phyloP scores from a whole-genome alignment of 23 red algal species.

The Gracilaria gracilis region DNA sequence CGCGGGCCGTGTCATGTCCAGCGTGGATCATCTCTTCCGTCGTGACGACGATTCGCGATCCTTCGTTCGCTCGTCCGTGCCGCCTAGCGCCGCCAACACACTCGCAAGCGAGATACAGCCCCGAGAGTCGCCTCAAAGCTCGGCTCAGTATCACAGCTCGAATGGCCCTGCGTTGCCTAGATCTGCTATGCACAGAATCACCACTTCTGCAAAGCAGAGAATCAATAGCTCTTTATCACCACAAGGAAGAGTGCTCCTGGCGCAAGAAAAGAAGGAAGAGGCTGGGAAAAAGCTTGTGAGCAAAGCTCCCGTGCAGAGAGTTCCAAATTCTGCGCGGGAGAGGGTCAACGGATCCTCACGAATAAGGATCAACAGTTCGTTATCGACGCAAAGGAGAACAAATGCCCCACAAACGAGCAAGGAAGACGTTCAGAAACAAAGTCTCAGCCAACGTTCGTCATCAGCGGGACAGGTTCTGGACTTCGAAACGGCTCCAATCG shows the following conservation, averaged over 20 bases:
- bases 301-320: no score
- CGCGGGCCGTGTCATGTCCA: conserved; percentile 38
- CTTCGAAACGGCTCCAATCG: background rate
- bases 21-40: conserved; percentile 45
- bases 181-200: background rate
- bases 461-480: background rate
- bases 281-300: no score
- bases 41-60: conserved; percentile 2
- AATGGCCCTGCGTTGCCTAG: background rate
- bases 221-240: background rate
- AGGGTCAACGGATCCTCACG: no score
- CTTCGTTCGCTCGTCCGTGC: background rate
- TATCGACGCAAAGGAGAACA: background rate
- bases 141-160: background rate
- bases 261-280: no score
- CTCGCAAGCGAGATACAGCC: background rate
- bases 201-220: background rate
- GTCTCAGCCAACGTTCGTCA: conserved; percentile 6
- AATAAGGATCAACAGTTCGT: no score
- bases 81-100: background rate
- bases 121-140: background rate
- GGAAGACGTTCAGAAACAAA: background rate
- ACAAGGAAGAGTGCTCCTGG: no score
- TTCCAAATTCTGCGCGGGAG: no score
- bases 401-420: background rate